Percentiles rank a stretch among this genome's conserved stretches.
phyloP scores from a whole-genome alignment of 192 early-diverging fungal genomes.

The Coemansia sp. region DNA sequence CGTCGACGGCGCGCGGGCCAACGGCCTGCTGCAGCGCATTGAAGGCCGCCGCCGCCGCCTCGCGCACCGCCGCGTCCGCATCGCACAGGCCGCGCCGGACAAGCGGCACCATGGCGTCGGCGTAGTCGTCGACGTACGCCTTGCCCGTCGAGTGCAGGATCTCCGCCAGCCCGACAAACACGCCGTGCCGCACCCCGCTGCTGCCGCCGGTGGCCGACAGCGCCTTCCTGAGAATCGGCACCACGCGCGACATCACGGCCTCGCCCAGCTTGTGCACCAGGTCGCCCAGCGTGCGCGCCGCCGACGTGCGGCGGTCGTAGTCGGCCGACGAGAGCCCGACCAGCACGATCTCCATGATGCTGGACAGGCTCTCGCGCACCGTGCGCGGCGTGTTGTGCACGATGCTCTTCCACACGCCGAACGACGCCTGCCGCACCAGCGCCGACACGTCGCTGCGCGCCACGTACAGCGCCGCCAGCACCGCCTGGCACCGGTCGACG shows the following conservation, averaged over 20 bases:
- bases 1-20: slow-evolving; percentile 91
- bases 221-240: slow-evolving; percentile 88
- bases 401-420: slow-evolving; percentile 94
- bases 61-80: slow-evolving; percentile 80
- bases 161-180: slow-evolving; percentile 89
- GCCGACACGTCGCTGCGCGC: slow-evolving; percentile 77
- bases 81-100: slow-evolving; percentile 86
- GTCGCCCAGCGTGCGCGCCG: slow-evolving; percentile 90
- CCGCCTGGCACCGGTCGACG: slow-evolving; percentile 76
- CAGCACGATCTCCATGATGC: slow-evolving; percentile 91
- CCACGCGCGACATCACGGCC: slow-evolving; percentile 76
- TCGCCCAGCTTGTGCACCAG: slow-evolving; percentile 95
- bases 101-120: slow-evolving; percentile 78
- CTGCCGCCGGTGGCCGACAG: slow-evolving; percentile 55
- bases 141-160: slow-evolving; percentile 85
- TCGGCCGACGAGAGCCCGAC: slow-evolving; percentile 71
- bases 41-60: slow-evolving; percentile 90
- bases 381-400: slow-evolving; percentile 96
- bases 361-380: slow-evolving; percentile 88
- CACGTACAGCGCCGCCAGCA: slow-evolving; percentile 91
- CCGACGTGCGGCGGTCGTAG: slow-evolving; percentile 79
- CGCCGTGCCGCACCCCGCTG: slow-evolving; percentile 77
- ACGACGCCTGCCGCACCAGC: slow-evolving; percentile 84
- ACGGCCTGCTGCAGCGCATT: slow-evolving; percentile 89
- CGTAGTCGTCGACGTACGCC: slow-evolving; percentile 79